Conservation (phyloP, 169 alveolate species). For the Sarcocystis neurona region DNA sequence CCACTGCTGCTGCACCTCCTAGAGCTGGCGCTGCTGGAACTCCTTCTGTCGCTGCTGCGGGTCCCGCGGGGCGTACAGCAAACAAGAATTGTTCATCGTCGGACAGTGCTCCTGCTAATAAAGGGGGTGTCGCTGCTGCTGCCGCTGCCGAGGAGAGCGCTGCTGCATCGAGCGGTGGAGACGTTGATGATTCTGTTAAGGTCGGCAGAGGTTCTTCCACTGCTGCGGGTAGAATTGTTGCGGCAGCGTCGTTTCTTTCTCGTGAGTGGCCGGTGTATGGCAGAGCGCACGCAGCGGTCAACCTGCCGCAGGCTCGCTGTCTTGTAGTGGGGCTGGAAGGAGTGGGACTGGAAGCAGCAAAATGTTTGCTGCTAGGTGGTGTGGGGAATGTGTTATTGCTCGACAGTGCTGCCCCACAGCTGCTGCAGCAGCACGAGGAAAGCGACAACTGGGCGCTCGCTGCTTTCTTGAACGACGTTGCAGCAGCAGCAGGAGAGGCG, state of each 20-base stretch:
- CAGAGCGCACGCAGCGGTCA: constrained; percentile 43
- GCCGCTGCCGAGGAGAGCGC: too few relatives aligned
- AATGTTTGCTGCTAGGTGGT: constrained; percentile 62
- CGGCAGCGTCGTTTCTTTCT: constrained; percentile 23
- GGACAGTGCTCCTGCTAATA: too few relatives aligned
- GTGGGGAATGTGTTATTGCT: constrained; percentile 45
- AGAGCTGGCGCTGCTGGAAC: neutral
- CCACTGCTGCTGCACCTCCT: neutral
- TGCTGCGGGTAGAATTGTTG: neutral
- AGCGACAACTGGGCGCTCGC: constrained; percentile 18
- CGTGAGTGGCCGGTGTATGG: constrained; percentile 56
- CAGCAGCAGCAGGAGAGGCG: neutral
- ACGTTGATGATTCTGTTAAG: neutral
- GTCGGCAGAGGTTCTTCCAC: neutral
- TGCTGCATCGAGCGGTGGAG: too few relatives aligned
- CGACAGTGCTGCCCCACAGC: constrained; percentile 7
- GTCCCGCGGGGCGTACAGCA: too few relatives aligned
- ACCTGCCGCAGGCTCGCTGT: constrained; percentile 51
- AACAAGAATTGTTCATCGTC: too few relatives aligned
- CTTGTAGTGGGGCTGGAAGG: constrained; percentile 60
- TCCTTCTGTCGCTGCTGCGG: too few relatives aligned
- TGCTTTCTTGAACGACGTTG: neutral
- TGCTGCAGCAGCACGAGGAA: neutral
- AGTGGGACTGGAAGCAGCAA: constrained; percentile 66
- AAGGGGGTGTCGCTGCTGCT: too few relatives aligned